These are phyloP conservation scores for Hyaloscypha hepaticicola DNA, from an alignment of 495 filamentous ascomycete genomes.

Conservation along the genomic window DNA sequence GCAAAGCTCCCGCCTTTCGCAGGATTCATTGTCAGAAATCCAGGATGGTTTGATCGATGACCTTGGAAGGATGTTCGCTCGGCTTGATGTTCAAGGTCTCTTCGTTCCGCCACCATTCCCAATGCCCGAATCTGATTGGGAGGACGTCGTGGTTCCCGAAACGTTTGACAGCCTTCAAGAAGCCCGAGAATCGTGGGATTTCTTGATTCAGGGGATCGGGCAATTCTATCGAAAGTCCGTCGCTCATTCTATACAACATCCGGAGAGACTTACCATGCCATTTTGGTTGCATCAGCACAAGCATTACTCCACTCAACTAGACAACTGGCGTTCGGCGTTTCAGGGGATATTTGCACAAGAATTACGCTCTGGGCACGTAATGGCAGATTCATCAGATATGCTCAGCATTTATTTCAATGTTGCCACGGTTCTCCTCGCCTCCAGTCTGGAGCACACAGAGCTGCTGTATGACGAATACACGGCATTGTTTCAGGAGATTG, in stretches of 20 bases:
- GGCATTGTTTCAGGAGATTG: constrained; percentile 28
- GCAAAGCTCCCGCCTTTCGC: constrained; percentile 25
- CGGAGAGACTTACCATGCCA: constrained; percentile 22
- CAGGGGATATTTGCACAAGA: constrained; percentile 26
- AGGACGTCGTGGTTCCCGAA: constrained; percentile 26
- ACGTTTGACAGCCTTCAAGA: constrained; percentile 30
- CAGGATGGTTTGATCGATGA: constrained; percentile 32
- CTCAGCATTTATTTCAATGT: constrained; percentile 33
- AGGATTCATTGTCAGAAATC: constrained; percentile 33
- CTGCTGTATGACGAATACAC: constrained; percentile 31
- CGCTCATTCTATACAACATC: constrained; percentile 25
- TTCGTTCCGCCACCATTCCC: constrained; percentile 32
- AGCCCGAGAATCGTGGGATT: constrained; percentile 31
- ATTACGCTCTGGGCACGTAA: constrained; percentile 17
- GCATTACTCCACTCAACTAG: constrained; percentile 30
- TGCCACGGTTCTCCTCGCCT: constrained; percentile 30
- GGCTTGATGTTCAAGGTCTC: constrained; percentile 31
- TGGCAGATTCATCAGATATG: constrained; percentile 23
- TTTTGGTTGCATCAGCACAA: constrained; percentile 31
- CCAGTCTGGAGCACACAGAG: constrained; percentile 29
- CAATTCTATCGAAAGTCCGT: constrained; percentile 32
- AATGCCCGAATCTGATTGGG: constrained; percentile 30
- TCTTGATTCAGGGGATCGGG: constrained; percentile 30
- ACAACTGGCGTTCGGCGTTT: constrained; percentile 29
- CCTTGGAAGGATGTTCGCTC: constrained; percentile 31